Base-by-base conservation (phyloP, 1,284 basidiomycete genomes). In the Abortiporus biennis region DNA sequence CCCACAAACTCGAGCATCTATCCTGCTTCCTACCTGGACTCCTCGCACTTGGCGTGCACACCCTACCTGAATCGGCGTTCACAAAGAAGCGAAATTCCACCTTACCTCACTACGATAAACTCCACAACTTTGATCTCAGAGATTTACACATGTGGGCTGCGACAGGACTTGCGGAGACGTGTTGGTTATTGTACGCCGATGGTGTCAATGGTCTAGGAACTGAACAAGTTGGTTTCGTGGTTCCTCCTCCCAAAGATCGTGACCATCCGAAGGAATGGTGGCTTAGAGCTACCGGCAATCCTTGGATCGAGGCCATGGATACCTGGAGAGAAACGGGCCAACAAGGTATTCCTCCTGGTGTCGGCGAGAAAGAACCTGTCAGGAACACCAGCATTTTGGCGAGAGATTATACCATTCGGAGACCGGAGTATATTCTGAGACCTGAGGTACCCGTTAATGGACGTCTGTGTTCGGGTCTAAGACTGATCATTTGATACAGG, bases 1-100 rank as follows among this genome's bases (percentile, higher is more conserved):
- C 69, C 6, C 76, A 81, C 51, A 57, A 56, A 11, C 77, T 85
- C 44, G 85, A 87, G 51, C 84, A 87, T 51, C 64, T 87, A 22
- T 77, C 84, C 6, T 86, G 84, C 60, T 87, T 87, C 67, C 66
- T 85, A 29, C 82, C 84, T 0, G 85, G 84, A 8, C 64, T 87
- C 12, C 68, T 87, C 43, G 82, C 83, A 1, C 68, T 87, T 4
- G 84, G 85, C 34, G 79, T 63, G 3, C 72, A 80, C 46, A 69
- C 71, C 3, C 68, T 85, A 74, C 76, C 33, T 58, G 79, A 34
- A 71, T 77, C 43, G 57, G 72, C 41, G 65, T 80, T 30, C 32
- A 5, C 4, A 12, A 23, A 22, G 4, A 15, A 33, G 6, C 5
- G 8, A 13, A 11, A 16, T 6, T 17, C 24, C 4, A 13, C 4